A percentile compares a stretch with the other conserved stretches of the same genome.
Conservation (phyloP, 2,329 filamentous ascomycete species). For the Microcyclospora tardicrescens region DNA sequence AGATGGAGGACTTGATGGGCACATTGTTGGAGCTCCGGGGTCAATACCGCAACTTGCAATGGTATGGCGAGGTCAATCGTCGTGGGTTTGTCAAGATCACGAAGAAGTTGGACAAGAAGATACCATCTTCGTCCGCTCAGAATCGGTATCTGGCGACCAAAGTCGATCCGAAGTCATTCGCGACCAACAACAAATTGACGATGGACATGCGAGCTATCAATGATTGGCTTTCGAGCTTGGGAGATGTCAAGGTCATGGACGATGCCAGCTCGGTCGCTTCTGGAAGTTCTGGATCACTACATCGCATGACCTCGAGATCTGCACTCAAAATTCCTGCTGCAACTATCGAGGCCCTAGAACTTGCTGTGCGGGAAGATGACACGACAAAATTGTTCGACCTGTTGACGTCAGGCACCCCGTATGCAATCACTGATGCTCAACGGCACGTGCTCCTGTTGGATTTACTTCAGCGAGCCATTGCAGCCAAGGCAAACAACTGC, state of each 20-base stretch:
- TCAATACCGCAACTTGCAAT: constrained; percentile 81
- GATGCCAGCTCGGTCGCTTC: constrained; percentile 61
- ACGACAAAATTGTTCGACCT: constrained; percentile 41
- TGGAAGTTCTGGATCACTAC: constrained; percentile 49
- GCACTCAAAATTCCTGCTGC: constrained; percentile 58
- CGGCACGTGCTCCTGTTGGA: constrained; percentile 63
- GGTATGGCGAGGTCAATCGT: constrained; percentile 95
- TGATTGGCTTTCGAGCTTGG: constrained; percentile 75
- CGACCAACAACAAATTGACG: constrained; percentile 53
- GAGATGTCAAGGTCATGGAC: constrained; percentile 62
- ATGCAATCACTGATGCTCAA: constrained; percentile 33
- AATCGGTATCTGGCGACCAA: constrained; percentile 79
- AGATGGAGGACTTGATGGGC: constrained; percentile 80
- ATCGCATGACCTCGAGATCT: constrained; percentile 62
- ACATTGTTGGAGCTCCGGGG: constrained; percentile 78
- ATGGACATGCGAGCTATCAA: constrained; percentile 60
- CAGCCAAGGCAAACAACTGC: constrained; percentile 52
- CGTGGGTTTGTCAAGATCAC: constrained; percentile 96
- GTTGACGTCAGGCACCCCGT: constrained; percentile 8
- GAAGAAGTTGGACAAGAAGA: constrained; percentile 96
- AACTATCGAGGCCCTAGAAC: constrained; percentile 58
- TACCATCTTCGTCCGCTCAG: constrained; percentile 58
- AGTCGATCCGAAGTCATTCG: constrained; percentile 79
- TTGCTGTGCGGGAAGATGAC: constrained; percentile 58
- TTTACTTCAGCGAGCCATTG: constrained; percentile 64